These are phyloP conservation scores for Rubus parviflorus DNA, from an alignment of 306 rosid genomes.

Conservation along the genomic window DNA sequence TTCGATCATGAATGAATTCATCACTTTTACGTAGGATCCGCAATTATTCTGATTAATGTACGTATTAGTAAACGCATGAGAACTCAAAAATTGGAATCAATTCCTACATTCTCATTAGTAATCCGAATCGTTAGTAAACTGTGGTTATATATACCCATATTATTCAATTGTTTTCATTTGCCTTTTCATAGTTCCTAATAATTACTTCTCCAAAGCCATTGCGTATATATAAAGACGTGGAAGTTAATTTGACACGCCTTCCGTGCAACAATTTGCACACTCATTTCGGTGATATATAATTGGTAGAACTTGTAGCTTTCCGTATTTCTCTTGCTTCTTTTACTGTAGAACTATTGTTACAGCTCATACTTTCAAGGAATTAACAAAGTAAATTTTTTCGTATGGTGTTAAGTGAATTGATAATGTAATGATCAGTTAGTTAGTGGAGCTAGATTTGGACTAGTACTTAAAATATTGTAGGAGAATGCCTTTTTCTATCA, in stretches of 20 bases:
- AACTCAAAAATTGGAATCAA: too few species aligned
- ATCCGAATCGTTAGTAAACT: too few species aligned
- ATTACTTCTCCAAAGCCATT: background rate
- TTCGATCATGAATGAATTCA: too few species aligned
- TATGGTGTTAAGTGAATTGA: conserved; percentile 11
- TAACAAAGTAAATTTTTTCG: background rate
- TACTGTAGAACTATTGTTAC: background rate
- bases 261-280: background rate
- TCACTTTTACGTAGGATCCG: too few species aligned
- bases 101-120: too few species aligned
- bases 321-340: background rate
- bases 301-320: conserved; percentile 4
- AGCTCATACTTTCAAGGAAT: conserved; percentile 8
- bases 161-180: background rate
- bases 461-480: conserved; percentile 1
- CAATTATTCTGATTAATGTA: too few species aligned
- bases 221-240: too few species aligned
- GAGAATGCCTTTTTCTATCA: conserved; percentile 29
- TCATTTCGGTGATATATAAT: background rate
- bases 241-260: conserved; percentile 1
- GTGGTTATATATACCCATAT: too few species aligned
- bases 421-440: conserved; percentile 32
- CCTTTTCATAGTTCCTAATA: background rate
- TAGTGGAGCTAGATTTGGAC: conserved; percentile 41
- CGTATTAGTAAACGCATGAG: too few species aligned